Evolutionary conservation across 2,329 filamentous ascomycete species (phyloP), one percentile per base, ranked within the genome.

Genomic region (Aureobasidium namibiae): DNA sequence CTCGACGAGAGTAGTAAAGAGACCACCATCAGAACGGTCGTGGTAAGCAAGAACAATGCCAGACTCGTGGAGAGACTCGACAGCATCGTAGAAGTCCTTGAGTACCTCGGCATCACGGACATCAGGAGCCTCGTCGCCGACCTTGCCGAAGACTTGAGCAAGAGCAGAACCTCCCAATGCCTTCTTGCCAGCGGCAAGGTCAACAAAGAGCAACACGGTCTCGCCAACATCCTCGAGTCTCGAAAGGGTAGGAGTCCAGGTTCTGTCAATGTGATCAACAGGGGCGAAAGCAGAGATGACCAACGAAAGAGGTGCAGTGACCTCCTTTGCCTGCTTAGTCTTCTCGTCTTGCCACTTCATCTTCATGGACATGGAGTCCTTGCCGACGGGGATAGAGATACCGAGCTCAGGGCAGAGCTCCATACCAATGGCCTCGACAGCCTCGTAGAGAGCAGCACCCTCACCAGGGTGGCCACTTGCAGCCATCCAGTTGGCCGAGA

Each of bases 351-450:
- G 88, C 94, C 94, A 97, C 59, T 90, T 90, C 68, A 95, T 92
- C 79, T 96, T 96, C 94, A 99, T 97, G 2, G 92, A 96, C 74
- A 95, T 96, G 0, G 92, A 97, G 73, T 99, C 94, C 75, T 99
- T 97, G 59, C 94, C 94, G 9, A 97, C 94, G 4, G 94, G 94
- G 61, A 99, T 97, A 60, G 88, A 90, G 62, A 99, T 85, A 34
- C 89, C 90, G n/a, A 97, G 80, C 66, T 88, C 81, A 1, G 91
- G 91, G 74, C 94, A 99, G 9, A 99, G 79, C 49, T 95, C 88
- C 83, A 96, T 87, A 50, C 92, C 92, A 60, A 96, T 91, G 10
- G 92, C 91, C 70, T 95, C 83, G 2, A 96, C 94, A 31, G 92
- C 94, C 73, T 96, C 90, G 68, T 96, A 97, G 33, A 97, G 80